phyloP scores from a whole-genome alignment of 2,329 filamentous ascomycete genomes.

The Rhynchosporium graminicola region DNA sequence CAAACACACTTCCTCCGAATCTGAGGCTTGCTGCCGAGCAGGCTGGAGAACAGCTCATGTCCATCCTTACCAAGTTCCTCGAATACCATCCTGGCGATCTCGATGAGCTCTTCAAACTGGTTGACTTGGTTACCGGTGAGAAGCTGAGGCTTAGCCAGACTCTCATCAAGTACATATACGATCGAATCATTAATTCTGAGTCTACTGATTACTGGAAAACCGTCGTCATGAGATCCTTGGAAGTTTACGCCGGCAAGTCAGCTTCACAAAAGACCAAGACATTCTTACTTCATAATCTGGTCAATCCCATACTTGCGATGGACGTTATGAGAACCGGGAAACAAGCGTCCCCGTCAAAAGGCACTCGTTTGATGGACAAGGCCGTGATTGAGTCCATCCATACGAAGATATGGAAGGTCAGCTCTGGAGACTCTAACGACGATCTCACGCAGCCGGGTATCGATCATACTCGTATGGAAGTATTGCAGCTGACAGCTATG shows the following conservation, averaged over 20 bases:
- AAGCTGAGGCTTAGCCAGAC: conserved; percentile 77
- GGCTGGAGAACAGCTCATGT: conserved; percentile 83
- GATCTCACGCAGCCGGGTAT: conserved; percentile 83
- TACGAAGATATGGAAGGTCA: conserved; percentile 90
- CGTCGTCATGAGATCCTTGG: conserved; percentile 81
- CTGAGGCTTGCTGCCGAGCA: conserved; percentile 86
- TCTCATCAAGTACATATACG: conserved; percentile 81
- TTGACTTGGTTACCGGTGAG: conserved; percentile 81
- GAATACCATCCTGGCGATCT: conserved; percentile 72
- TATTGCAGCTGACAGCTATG: conserved; percentile 91
- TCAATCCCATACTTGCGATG: conserved; percentile 96
- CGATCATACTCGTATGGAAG: conserved; percentile 93
- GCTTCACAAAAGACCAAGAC: conserved; percentile 89
- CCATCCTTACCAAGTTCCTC: conserved; percentile 79
- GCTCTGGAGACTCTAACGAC: conserved; percentile 77
- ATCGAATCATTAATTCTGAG: conserved; percentile 77
- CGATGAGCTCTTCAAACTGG: conserved; percentile 80
- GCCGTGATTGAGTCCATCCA: conserved; percentile 87
- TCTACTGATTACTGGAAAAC: conserved; percentile 85
- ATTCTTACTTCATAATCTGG: conserved; percentile 86
- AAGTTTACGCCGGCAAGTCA: conserved; percentile 77
- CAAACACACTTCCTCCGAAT: conserved; percentile 67
- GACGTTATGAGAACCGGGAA: conserved; percentile 85
- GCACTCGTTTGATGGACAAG: conserved; percentile 78
- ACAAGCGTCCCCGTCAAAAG: conserved; percentile 54